Percentiles rank a stretch among this genome's conserved stretches.
These are phyloP conservation scores for Hypoxylon perforatum DNA, from an alignment of 495 filamentous ascomycete species.

Conservation along the genomic window DNA sequence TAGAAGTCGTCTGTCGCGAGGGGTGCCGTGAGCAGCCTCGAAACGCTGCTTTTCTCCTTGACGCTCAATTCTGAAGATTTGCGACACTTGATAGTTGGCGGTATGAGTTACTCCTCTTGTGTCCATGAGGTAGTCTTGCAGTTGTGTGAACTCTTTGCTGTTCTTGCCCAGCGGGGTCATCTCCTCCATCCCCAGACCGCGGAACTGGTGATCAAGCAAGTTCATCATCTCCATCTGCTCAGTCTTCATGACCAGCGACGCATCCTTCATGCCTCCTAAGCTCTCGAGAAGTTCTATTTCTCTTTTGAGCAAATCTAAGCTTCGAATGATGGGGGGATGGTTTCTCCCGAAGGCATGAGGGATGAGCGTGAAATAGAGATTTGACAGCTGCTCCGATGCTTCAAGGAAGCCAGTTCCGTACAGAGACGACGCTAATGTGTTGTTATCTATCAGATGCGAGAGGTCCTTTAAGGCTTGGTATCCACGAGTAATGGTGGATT, in stretches of 20 bases:
- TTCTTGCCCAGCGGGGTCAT: conserved; percentile 73
- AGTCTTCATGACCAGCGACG: conserved; percentile 78
- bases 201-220: conserved; percentile 75
- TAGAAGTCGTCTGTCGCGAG: conserved; percentile 72
- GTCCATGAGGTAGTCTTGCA: conserved; percentile 72
- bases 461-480: conserved; percentile 80
- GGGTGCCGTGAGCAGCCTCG: conserved; percentile 58
- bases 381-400: conserved; percentile 71
- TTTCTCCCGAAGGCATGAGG: conserved; percentile 83
- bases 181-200: conserved; percentile 75
- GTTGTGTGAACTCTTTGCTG: conserved; percentile 70
- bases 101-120: conserved; percentile 71
- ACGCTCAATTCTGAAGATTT: conserved; percentile 86
- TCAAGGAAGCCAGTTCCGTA: conserved; percentile 52
- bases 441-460: conserved; percentile 67
- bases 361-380: conserved; percentile 82
- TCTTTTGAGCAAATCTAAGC: conserved; percentile 66
- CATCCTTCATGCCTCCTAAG: conserved; percentile 84
- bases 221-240: conserved; percentile 66
- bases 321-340: conserved; percentile 72
- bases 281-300: conserved; percentile 83
- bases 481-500: conserved; percentile 74
- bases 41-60: conserved; percentile 78
- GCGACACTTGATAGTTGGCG: conserved; percentile 68
- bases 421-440: conserved; percentile 54